Conservation (phyloP, 2,329 filamentous ascomycete genomes). For the Penicillium sp. region DNA sequence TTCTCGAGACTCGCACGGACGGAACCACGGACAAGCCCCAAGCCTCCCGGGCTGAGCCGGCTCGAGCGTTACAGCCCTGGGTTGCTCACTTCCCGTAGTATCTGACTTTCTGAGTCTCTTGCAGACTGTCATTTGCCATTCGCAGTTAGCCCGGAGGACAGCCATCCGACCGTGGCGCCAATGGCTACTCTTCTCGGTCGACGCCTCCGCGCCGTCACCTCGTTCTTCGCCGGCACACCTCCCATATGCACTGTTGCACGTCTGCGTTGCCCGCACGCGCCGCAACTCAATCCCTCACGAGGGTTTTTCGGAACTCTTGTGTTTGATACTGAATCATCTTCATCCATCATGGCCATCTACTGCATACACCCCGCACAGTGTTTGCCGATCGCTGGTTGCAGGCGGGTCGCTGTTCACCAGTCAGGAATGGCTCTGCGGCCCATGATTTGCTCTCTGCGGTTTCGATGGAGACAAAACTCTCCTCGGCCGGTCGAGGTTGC, state of each 20-base stretch:
- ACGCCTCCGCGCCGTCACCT: neutral
- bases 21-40: neutral
- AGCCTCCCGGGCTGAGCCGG: neutral
- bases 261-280: too few species aligned
- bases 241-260: neutral
- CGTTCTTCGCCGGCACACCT: neutral
- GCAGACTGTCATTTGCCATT: neutral
- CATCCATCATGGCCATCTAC: too few species aligned
- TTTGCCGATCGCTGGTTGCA: constrained; percentile 13
- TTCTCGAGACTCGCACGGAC: neutral
- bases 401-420: constrained; percentile 8
- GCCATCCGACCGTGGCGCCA: constrained; percentile 1
- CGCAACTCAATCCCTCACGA: neutral
- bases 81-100: neutral
- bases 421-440: neutral
- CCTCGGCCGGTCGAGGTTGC: neutral
- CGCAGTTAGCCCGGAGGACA: constrained; percentile 8
- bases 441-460: constrained; percentile 8
- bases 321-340: too few species aligned
- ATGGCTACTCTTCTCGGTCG: neutral
- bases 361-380: constrained; percentile 15
- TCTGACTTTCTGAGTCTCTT: neutral
- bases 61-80: neutral
- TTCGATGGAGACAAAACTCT: constrained; percentile 3
- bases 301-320: neutral